A percentile compares a stretch with the other conserved stretches of the same genome.
These are phyloP conservation scores for Diaporthe australafricana DNA, from an alignment of 2,329 filamentous ascomycete species.

Conservation along the genomic window DNA sequence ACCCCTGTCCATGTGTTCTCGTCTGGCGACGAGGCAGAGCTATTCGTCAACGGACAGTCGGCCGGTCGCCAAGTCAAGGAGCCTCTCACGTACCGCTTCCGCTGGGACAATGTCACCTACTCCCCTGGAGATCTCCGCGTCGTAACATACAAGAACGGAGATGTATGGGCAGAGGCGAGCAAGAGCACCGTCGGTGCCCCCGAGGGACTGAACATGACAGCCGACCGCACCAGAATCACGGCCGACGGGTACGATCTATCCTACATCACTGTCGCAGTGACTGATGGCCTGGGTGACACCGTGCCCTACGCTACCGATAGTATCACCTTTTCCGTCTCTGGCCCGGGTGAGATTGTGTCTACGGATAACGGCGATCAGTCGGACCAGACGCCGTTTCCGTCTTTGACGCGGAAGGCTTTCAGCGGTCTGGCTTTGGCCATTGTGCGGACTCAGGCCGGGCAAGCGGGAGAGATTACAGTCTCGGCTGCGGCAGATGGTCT, in stretches of 20 bases:
- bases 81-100: slow-evolving; percentile 57
- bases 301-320: slow-evolving; percentile 56
- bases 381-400: slow-evolving; percentile 56
- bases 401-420: slow-evolving; percentile 52
- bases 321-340: slow-evolving; percentile 57
- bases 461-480: slow-evolving; percentile 33
- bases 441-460: slow-evolving; percentile 46
- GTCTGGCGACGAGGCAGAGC: slow-evolving; percentile 62
- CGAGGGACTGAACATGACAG: slow-evolving; percentile 50
- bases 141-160: slow-evolving; percentile 59
- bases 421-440: slow-evolving; percentile 55
- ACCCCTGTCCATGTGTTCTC: slow-evolving; percentile 68
- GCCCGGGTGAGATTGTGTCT: slow-evolving; percentile 57
- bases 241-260: slow-evolving; percentile 58
- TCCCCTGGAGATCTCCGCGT: slow-evolving; percentile 60
- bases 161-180: slow-evolving; percentile 57
- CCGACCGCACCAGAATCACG: slow-evolving; percentile 53
- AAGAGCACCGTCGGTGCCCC: slow-evolving; percentile 55
- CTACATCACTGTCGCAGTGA: slow-evolving; percentile 58
- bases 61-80: slow-evolving; percentile 53
- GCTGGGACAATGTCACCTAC: slow-evolving; percentile 64
- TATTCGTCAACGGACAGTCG: slow-evolving; percentile 64
- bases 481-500: slow-evolving; percentile 9
- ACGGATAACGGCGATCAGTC: slow-evolving; percentile 64
- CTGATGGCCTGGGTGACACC: slow-evolving; percentile 55